A percentile compares a stretch with the other conserved stretches of the same genome.
Conservation (phyloP, 306 rosid species). For the Pyrus betulifolia region DNA sequence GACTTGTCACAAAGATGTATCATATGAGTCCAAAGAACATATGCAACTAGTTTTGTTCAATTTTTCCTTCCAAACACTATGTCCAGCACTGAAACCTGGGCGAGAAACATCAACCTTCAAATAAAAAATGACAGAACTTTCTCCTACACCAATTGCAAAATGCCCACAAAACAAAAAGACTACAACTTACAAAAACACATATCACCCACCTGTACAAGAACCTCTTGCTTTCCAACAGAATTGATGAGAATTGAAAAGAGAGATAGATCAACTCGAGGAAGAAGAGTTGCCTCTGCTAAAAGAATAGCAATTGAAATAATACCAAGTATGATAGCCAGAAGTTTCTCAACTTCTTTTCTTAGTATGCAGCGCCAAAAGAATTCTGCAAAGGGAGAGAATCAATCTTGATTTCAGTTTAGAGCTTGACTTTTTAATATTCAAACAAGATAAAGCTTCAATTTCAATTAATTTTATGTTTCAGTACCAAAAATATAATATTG, state of each 20-base stretch:
- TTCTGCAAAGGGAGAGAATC: constrained; percentile 47
- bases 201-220: constrained; percentile 80
- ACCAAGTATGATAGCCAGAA: constrained; percentile 70
- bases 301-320: constrained; percentile 88
- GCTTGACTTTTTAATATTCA: background rate
- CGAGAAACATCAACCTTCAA: background rate
- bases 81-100: background rate
- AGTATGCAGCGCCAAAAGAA: constrained; percentile 86
- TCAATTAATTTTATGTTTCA: background rate
- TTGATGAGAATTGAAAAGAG: constrained; percentile 87
- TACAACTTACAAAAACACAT: background rate
- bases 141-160: background rate
- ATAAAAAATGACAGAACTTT: background rate
- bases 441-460: background rate
- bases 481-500: background rate
- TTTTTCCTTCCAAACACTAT: background rate
- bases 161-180: constrained; percentile 2
- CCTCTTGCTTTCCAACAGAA: constrained; percentile 67
- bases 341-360: constrained; percentile 72
- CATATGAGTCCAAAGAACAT: background rate
- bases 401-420: background rate
- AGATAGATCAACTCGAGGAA: constrained; percentile 78
- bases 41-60: background rate
- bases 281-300: constrained; percentile 90
- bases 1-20: background rate